A percentile compares a stretch with the other conserved stretches of the same genome.
Evolutionary conservation across 352 stramenopile species (phyloP).

Genomic region (Achlya hypogyna): DNA sequence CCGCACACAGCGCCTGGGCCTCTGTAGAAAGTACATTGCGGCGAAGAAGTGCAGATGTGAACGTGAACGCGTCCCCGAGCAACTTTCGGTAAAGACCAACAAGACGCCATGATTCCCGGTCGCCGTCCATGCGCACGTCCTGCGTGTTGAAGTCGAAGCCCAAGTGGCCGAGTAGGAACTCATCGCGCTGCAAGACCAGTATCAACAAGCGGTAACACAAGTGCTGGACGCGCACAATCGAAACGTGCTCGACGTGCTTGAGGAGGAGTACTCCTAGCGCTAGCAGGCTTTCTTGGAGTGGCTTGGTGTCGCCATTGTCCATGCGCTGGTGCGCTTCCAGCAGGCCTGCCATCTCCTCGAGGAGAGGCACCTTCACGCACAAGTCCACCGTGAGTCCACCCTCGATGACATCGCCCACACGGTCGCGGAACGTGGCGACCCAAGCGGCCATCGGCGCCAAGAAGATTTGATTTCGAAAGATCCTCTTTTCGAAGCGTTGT

Average conservation of each 20-base stretch:
- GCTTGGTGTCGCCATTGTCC: neutral
- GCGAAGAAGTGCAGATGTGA: neutral
- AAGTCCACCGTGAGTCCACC: constrained; percentile 6
- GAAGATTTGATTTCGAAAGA: neutral
- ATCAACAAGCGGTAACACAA: constrained; percentile 1
- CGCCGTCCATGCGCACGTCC: constrained; percentile 13
- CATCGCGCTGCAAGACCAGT: neutral
- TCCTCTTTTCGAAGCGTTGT: neutral
- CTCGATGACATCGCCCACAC: constrained; percentile 5
- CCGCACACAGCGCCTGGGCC: neutral
- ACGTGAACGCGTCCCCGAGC: constrained; percentile 4
- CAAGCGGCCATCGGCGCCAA: neutral
- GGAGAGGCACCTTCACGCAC: neutral
- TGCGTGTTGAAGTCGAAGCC: constrained; percentile 16
- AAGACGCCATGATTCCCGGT: constrained; percentile 8
- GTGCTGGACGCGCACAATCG: constrained; percentile 3
- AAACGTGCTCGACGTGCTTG: neutral
- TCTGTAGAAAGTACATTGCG: neutral
- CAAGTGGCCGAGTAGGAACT: neutral
- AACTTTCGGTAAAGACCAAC: constrained; percentile 9
- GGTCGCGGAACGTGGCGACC: neutral
- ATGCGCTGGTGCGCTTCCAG: neutral
- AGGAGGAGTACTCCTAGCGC: constrained; percentile 7
- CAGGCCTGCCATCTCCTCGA: neutral
- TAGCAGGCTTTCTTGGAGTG: neutral